These are phyloP conservation scores for Pythium brachiatum DNA, from an alignment of 352 stramenopile genomes.

Conservation along the genomic window DNA sequence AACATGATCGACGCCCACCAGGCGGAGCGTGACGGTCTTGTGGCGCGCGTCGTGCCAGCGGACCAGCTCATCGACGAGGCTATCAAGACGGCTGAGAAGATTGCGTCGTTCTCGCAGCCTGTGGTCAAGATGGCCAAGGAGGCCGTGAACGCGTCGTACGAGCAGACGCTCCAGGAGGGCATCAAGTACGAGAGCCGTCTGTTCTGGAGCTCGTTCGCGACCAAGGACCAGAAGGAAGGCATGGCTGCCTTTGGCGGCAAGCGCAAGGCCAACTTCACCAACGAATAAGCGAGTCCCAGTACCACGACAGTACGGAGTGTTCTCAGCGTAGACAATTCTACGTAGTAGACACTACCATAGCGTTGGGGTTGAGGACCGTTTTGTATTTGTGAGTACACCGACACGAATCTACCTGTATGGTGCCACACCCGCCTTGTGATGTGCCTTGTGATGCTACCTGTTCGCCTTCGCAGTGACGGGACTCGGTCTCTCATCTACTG, in stretches of 20 bases:
- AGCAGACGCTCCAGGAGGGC: conserved; percentile 93
- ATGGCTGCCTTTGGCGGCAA: conserved; percentile 99
- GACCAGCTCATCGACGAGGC: conserved; percentile 93
- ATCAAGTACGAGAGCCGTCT: conserved; percentile 96
- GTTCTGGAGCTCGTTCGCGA: conserved; percentile 98
- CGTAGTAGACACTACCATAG: no score
- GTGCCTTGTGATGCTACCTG: no score
- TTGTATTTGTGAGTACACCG: conserved; percentile 5
- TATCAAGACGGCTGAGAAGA: conserved; percentile 95
- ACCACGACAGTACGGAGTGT: neutral
- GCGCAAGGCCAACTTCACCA: conserved; percentile 92
- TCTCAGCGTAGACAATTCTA: neutral
- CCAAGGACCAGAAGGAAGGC: conserved; percentile 92
- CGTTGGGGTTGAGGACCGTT: neutral
- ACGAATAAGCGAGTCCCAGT: conserved; percentile 73
- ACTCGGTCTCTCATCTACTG: neutral
- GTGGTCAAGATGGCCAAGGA: conserved; percentile 98
- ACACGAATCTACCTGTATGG: neutral
- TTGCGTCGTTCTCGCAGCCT: conserved; percentile 94
- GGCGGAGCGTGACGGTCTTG: conserved; percentile 92
- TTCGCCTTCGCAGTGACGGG: no score
- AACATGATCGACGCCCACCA: conserved; percentile 96
- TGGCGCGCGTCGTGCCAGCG: conserved; percentile 91
- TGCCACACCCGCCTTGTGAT: no score
- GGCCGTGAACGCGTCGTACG: conserved; percentile 91